Base-by-base conservation (phyloP, 371 early-diverging fungal species). In the Mortierella sp. region DNA sequence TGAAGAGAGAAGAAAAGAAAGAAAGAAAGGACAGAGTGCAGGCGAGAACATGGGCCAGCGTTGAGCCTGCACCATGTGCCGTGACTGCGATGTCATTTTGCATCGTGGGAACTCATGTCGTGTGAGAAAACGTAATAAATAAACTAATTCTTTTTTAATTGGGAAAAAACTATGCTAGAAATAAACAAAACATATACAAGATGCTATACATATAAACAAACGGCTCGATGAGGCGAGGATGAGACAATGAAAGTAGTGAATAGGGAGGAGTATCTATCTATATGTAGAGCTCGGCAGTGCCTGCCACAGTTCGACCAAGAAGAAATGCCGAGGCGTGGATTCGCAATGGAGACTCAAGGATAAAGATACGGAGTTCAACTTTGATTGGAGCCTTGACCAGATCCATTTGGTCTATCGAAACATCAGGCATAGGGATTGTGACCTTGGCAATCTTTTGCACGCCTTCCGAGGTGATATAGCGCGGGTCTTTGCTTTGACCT, bases 361-460 rank as follows among this genome's bases (percentile, higher is more conserved):
- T 59, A 55, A 66, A 73, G 40, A 79, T 79, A 13, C 79, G 70
- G 40, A 79, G 74, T 57, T 79, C 79, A 2, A 79, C 79, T 53
- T 70, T 73, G 42, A 79, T 64, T 1, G 79, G 79, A 4, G 66
- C 70, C 64, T 73, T 73, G 62, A 74, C 74, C 35, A 79, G 49
- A 6, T 79, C 74, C 70, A 79, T 68, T 57, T 79, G 79, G 56
- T 73, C 70, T 45, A 79, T 79, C 23, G 79, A 57, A 31, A 79
- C 73, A 62, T 79, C 79, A 5, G 79, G 79, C 79, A 79, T 79
- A 9, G 79, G 74, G 26, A 79, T 73, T 7, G 51, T 66, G 6
- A 79, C 74, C 55, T 79, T 79, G 42, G 79, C 79, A 74, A 79
- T 74, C 67, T 73, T 79, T 19, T 70, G 70, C 9, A 79, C 79